Conservation (phyloP, 2,329 filamentous ascomycete genomes). For the Verticillium klebahnii region DNA sequence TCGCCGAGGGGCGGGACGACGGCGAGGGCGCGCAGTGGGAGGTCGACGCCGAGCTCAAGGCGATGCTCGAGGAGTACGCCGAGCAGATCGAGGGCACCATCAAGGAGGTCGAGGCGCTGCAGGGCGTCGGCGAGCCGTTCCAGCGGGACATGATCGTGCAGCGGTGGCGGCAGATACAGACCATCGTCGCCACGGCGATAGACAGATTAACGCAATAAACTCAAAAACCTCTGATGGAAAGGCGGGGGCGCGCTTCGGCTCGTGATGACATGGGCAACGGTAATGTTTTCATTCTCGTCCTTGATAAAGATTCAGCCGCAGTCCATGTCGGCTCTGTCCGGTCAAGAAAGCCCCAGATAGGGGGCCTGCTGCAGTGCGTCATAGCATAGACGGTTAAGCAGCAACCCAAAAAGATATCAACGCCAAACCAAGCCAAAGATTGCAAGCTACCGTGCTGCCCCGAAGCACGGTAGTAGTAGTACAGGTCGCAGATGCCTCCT, state of each 20-base stretch:
- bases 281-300: not conserved
- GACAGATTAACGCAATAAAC: conserved; percentile 13
- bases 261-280: not conserved
- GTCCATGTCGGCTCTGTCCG: not conserved
- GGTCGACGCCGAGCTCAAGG: conserved; percentile 30
- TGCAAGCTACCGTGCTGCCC: not conserved
- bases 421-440: not conserved
- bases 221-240: not conserved
- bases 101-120: conserved; percentile 20
- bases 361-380: not conserved
- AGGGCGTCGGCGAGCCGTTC: conserved; percentile 18
- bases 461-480: not conserved
- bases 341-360: not conserved
- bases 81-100: conserved; percentile 24
- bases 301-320: not conserved
- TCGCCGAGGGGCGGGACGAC: conserved; percentile 42
- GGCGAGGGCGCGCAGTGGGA: conserved; percentile 34
- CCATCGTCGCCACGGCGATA: conserved; percentile 31
- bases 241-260: not conserved
- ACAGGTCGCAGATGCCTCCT: not conserved
- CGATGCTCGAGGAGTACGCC: conserved; percentile 32
- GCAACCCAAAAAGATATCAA: not conserved
- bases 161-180: conserved; percentile 38
- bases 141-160: conserved; percentile 32
- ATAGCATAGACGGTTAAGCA: not conserved